A percentile compares a stretch with the other conserved stretches of the same genome.
Evolutionary conservation across 139 green algal species (phyloP).

Genomic region (Picochlorum sp.): DNA sequence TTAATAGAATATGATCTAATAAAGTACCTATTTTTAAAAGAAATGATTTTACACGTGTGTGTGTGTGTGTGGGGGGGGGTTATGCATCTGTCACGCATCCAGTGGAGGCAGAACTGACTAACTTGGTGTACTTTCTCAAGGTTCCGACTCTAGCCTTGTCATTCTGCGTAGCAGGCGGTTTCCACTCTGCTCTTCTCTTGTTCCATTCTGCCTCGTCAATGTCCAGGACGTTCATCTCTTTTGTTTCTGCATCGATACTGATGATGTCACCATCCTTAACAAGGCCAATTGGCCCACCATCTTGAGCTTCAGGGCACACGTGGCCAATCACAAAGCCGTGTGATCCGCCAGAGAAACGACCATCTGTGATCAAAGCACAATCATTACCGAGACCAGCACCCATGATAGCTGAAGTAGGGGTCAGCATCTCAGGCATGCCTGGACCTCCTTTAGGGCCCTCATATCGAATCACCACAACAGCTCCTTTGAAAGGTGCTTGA

Average conservation of each 20-base stretch:
- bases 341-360: constrained; percentile 86
- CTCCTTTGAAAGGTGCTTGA: constrained; percentile 56
- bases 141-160: constrained; percentile 76
- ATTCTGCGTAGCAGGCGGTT: constrained; percentile 36
- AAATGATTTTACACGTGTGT: background rate
- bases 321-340: constrained; percentile 98
- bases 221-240: constrained; percentile 65
- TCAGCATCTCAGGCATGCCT: constrained; percentile 99
- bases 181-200: constrained; percentile 49
- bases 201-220: constrained; percentile 63
- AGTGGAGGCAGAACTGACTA: constrained; percentile 61
- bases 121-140: constrained; percentile 98
- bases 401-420: constrained; percentile 93
- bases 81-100: constrained; percentile 92
- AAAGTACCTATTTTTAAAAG: background rate
- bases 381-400: constrained; percentile 91
- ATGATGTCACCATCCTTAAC: constrained; percentile 87
- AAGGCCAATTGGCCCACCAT: constrained; percentile 84
- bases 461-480: constrained; percentile 88
- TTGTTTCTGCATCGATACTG: constrained; percentile 71
- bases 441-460: constrained; percentile 95
- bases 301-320: constrained; percentile 89
- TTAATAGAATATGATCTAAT: too few relatives aligned
- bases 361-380: constrained; percentile 93
- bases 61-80: background rate